Base-by-base conservation (phyloP, 192 early-diverging fungal species). In the Coemansia sp. region DNA sequence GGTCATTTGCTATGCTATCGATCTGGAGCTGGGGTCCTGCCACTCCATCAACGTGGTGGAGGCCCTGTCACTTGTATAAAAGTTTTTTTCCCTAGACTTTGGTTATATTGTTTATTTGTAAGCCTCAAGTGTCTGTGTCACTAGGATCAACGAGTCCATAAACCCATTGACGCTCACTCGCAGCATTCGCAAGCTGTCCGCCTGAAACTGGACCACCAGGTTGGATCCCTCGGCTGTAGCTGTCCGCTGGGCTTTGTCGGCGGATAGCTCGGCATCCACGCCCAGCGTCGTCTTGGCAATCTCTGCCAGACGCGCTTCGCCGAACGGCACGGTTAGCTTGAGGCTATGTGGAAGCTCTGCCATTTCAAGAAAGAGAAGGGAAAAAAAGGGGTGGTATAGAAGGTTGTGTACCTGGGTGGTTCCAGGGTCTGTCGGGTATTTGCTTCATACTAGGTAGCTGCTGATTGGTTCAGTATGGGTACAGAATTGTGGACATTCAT, bases 1-100 rank as follows among this genome's bases (percentile, higher is more conserved):
- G 47, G 68, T 72, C 5, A 57, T 72, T 2, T 72, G 68, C 35
- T 64, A 72, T 60, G 68, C 68, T 0, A 60, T 72, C 11, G 68
- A 72, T 20, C 19, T 72, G 48, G 68, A 72, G 20, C 40, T 64
- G 2, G 53, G 60, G 9, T 60, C 68, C 4, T 72, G 68, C 34
- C 68, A 72, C 16, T 72, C 68, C 13, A 31, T 64, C 16, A 54
- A 72, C 35, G 68, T 72, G 2, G 61, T 62, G 2, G 52, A 72
- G 23, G 53, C 55, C 13, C 48, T 72, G 53, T 41, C 60, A 3
- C 47, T 46, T 47, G 61, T 50, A 36, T 64, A 56, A n/a, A n/a
- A n/a, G n/a, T n/a, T n/a, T n/a, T n/a, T n/a, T n/a, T n/a, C n/a
- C n/a, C n/a, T n/a, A n/a, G n/a, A n/a, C n/a, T n/a, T n/a, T n/a